Conservation (phyloP, 2,329 filamentous ascomycete genomes). For the Neofusicoccum laricinum region DNA sequence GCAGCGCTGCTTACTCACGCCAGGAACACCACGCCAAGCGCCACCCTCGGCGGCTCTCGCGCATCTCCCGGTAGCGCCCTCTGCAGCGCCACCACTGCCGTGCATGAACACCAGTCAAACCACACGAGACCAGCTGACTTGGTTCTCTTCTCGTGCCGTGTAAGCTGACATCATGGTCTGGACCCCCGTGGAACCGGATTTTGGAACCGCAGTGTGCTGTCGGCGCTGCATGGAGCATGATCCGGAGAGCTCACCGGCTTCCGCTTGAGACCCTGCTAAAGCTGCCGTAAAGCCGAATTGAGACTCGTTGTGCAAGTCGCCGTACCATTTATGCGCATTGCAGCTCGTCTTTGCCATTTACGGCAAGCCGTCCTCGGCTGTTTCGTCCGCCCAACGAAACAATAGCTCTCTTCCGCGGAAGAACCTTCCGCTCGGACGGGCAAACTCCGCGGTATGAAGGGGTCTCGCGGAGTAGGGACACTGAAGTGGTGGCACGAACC, state of each 20-base stretch:
- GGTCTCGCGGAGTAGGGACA: background rate
- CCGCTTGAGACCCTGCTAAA: background rate
- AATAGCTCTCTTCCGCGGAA: background rate
- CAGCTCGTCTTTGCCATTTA: background rate
- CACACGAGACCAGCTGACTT: background rate
- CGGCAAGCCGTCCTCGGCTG: background rate
- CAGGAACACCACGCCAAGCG: background rate
- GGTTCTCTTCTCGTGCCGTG: background rate
- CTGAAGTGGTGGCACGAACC: background rate
- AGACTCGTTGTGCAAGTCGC: background rate
- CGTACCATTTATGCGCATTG: background rate
- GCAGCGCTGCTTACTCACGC: background rate
- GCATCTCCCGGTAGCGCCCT: background rate
- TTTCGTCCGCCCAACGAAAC: background rate
- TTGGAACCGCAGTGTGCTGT: background rate
- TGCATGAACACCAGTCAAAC: background rate
- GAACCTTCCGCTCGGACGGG: background rate
- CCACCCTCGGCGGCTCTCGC: background rate
- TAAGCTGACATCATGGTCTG: conserved; percentile 4
- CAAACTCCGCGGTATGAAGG: background rate
- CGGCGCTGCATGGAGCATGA: background rate
- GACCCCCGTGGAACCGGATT: background rate
- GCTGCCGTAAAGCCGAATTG: no score
- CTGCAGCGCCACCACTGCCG: background rate
- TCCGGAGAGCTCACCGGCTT: background rate